A percentile compares a stretch with the other conserved stretches of the same genome.
phyloP scores from a whole-genome alignment of 108 stramenopile genomes.

The Aureococcus anophagefferens region DNA sequence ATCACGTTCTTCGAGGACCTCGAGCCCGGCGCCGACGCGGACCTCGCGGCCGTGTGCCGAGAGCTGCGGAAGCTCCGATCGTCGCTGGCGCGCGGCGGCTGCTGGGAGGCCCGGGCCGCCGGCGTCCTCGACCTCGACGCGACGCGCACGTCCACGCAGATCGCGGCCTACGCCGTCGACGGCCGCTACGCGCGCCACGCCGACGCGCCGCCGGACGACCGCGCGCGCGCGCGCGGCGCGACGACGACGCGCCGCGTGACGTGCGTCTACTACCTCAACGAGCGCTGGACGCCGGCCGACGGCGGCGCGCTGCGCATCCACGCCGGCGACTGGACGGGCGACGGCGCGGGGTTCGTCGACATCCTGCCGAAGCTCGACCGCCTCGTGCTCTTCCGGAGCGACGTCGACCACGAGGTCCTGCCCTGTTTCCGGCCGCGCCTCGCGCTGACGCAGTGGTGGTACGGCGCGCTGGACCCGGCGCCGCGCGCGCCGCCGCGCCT shows the following conservation, averaged over 20 bases:
- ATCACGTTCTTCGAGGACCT: background rate
- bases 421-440: slow-evolving; percentile 43
- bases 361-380: slow-evolving; percentile 44
- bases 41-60: no score
- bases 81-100: background rate
- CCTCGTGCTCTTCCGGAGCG: slow-evolving; percentile 53
- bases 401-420: slow-evolving; percentile 55
- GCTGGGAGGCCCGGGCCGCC: background rate
- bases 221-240: background rate
- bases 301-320: slow-evolving; percentile 51
- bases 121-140: background rate
- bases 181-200: background rate
- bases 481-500: background rate
- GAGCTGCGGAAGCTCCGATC: no score
- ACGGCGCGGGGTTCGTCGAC: slow-evolving; percentile 1
- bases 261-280: slow-evolving; percentile 56
- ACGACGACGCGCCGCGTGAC: slow-evolving; percentile 40
- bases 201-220: background rate
- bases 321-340: background rate
- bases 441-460: slow-evolving; percentile 64
- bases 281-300: slow-evolving; percentile 47
- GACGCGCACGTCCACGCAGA: background rate
- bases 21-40: no score
- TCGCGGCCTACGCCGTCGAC: background rate
- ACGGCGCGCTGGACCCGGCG: slow-evolving; percentile 23